These are phyloP conservation scores for barrel medic (Medicago truncatula) DNA, from an alignment of 306 rosid genomes.

Conservation along the genomic window DNA sequence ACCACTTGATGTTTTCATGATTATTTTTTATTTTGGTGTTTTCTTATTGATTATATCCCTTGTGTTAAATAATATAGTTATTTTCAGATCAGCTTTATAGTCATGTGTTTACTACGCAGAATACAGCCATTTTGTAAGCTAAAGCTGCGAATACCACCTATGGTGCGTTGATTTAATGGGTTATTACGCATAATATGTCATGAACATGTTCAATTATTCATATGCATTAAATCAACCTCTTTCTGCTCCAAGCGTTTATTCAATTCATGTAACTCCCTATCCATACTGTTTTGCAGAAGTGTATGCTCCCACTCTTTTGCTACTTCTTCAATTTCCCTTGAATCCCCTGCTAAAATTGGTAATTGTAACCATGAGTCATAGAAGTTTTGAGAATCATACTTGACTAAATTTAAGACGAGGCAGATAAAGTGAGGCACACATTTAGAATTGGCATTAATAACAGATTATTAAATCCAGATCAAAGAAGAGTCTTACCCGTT, in stretches of 20 bases:
- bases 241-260: slow-evolving; percentile 92
- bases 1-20: slow-evolving; percentile 30
- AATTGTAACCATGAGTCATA: slow-evolving; percentile 34
- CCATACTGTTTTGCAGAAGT: slow-evolving; percentile 88
- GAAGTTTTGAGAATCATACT: slow-evolving; percentile 38
- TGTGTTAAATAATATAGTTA: too few species aligned
- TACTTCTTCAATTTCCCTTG: slow-evolving; percentile 88
- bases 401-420: slow-evolving; percentile 24
- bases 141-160: slow-evolving; percentile 19
- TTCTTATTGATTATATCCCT: not conserved
- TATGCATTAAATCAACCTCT: slow-evolving; percentile 59
- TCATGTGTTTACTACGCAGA: too few species aligned
- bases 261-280: slow-evolving; percentile 85
- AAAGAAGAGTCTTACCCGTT: slow-evolving; percentile 61
- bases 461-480: slow-evolving; percentile 33
- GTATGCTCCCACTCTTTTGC: slow-evolving; percentile 98
- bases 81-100: too few species aligned
- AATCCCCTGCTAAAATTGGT: slow-evolving; percentile 65
- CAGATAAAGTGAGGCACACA: slow-evolving; percentile 15
- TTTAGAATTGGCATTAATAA: slow-evolving; percentile 18
- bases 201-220: slow-evolving; percentile 27
- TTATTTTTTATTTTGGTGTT: slow-evolving; percentile 16
- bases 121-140: too few species aligned
- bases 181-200: slow-evolving; percentile 20
- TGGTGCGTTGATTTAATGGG: slow-evolving; percentile 16